Conservation (phyloP, 2,329 filamentous ascomycete genomes). For the Albophoma yamanashiensis region DNA sequence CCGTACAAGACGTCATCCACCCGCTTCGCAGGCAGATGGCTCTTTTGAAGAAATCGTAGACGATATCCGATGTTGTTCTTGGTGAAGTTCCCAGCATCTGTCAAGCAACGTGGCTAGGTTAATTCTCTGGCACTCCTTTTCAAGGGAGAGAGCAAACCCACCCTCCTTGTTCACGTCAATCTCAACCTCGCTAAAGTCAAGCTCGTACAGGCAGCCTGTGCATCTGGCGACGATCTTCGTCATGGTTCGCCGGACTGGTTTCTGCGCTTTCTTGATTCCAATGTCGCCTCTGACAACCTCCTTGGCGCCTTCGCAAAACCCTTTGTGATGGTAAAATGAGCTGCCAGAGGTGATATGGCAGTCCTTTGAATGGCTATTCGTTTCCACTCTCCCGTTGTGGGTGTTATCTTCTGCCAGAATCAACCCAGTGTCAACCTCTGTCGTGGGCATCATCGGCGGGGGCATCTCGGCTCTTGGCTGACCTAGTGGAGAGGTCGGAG, state of each 20-base stretch:
- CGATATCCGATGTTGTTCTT: constrained; percentile 37
- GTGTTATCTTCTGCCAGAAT: constrained; percentile 9
- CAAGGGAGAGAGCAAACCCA: constrained; percentile 15
- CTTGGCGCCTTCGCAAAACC: constrained; percentile 44
- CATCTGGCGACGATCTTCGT: constrained; percentile 33
- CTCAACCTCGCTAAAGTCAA: constrained; percentile 42
- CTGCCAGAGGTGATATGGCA: constrained; percentile 32
- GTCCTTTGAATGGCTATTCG: constrained; percentile 12
- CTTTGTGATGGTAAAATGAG: constrained; percentile 41
- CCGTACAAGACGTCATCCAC: constrained; percentile 43
- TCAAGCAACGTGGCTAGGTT: neutral
- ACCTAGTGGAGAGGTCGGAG: neutral
- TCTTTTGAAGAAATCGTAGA: constrained; percentile 44
- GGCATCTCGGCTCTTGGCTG: constrained; percentile 1
- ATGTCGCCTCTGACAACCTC: constrained; percentile 35
- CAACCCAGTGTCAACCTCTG: constrained; percentile 8
- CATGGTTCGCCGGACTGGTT: constrained; percentile 26
- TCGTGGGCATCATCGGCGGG: neutral
- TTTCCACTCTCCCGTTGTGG: neutral
- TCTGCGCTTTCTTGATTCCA: constrained; percentile 39
- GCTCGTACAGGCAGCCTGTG: constrained; percentile 40
- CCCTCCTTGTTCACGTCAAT: constrained; percentile 37
- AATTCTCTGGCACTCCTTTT: neutral
- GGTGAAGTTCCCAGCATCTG: constrained; percentile 30
- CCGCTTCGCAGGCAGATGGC: constrained; percentile 37